Percentiles rank a stretch among this genome's conserved stretches.
Conservation (phyloP, 345 rosid species). For the Linum trigynum region DNA sequence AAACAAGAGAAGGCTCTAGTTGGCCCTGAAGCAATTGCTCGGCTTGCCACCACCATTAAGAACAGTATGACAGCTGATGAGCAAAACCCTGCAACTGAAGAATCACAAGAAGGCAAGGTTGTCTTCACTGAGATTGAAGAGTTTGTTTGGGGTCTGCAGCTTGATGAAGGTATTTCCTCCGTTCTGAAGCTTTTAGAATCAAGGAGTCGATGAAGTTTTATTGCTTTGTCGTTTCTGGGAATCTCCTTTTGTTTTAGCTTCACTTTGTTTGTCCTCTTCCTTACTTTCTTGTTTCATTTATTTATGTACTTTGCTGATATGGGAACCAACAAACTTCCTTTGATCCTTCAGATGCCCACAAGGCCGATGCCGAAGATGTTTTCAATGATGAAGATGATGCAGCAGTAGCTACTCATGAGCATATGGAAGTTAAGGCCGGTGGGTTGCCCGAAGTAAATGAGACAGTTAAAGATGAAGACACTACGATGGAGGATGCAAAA, state of each 20-base stretch:
- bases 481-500: background rate
- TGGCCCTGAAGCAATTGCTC: slow-evolving; percentile 75
- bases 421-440: background rate
- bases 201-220: background rate
- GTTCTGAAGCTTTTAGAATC: background rate
- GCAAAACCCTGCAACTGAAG: slow-evolving; percentile 37
- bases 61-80: slow-evolving; percentile 37
- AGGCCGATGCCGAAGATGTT: slow-evolving; percentile 64
- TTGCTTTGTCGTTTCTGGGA: background rate
- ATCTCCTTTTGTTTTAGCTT: too few species aligned
- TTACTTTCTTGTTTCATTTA: too few species aligned
- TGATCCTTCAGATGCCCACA: slow-evolving; percentile 47
- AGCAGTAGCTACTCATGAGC: slow-evolving; percentile 30
- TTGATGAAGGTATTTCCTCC: slow-evolving; percentile 51
- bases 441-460: background rate
- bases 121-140: slow-evolving; percentile 92
- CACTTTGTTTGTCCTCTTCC: too few species aligned
- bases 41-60: slow-evolving; percentile 39
- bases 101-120: slow-evolving; percentile 65
- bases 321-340: slow-evolving; percentile 3
- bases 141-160: slow-evolving; percentile 86
- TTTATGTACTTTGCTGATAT: background rate
- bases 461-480: background rate
- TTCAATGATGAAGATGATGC: slow-evolving; percentile 91
- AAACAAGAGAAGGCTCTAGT: slow-evolving; percentile 49